Percentiles rank a stretch among this genome's conserved stretches.
Evolutionary conservation across 495 filamentous ascomycete species (phyloP).

Genomic region (Lasiosphaeris hirsuta): DNA sequence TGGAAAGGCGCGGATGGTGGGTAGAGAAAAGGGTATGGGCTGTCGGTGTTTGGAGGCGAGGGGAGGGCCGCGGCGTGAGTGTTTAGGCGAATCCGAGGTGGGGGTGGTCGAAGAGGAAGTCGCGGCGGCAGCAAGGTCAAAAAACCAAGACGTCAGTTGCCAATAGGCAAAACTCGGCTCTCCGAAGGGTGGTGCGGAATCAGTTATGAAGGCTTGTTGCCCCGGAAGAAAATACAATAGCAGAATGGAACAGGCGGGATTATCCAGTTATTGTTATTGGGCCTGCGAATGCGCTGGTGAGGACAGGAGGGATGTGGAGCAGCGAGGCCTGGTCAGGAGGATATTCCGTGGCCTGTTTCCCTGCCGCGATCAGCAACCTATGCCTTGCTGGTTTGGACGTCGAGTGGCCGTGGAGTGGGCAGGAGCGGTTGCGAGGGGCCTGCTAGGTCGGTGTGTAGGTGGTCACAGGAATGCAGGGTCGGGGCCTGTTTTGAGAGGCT

Average conservation of each 20-base stretch:
- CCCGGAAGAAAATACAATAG: slow-evolving; percentile 4
- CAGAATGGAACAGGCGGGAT: slow-evolving; percentile 8
- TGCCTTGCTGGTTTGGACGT: slow-evolving; percentile 19
- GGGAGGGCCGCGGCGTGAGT: background rate
- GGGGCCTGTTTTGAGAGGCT: slow-evolving; percentile 22
- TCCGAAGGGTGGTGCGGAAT: background rate
- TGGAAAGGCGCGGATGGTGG: background rate
- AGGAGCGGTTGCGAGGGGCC: slow-evolving; percentile 21
- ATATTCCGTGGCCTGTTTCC: slow-evolving; percentile 24
- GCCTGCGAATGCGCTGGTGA: slow-evolving; percentile 8
- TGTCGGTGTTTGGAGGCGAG: background rate
- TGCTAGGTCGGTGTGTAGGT: slow-evolving; percentile 4
- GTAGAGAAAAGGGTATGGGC: background rate
- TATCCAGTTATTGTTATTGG: slow-evolving; percentile 4
- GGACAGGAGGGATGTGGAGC: slow-evolving; percentile 9
- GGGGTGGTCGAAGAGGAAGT: background rate
- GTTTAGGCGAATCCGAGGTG: background rate
- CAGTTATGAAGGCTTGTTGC: background rate
- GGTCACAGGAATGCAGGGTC: slow-evolving; percentile 19
- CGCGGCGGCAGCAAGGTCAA: background rate
- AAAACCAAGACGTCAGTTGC: background rate
- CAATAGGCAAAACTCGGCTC: slow-evolving; percentile 1
- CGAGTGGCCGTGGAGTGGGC: background rate
- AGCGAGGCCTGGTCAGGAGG: slow-evolving; percentile 22
- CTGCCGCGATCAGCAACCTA: slow-evolving; percentile 34